Percentiles rank a stretch among this genome's conserved stretches.
Conservation (phyloP, 768 basidiomycete species). For the Tremella yokohamensis region DNA sequence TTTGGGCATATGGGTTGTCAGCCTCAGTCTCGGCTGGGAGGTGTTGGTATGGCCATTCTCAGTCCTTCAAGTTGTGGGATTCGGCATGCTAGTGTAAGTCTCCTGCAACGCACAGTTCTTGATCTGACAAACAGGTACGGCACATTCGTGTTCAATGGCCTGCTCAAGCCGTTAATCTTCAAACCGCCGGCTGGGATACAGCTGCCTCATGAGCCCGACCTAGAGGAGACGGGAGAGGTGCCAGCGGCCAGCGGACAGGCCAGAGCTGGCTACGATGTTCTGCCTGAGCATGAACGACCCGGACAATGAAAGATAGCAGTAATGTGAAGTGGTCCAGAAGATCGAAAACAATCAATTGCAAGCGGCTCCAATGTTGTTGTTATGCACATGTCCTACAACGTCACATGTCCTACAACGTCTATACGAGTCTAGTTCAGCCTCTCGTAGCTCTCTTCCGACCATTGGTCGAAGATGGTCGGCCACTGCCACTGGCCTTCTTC, state of each 20-base stretch:
- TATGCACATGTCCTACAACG: background rate
- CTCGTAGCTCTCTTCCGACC: background rate
- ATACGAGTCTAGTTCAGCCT: background rate
- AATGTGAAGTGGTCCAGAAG: too few relatives aligned
- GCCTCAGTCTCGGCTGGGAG: conserved; percentile 87
- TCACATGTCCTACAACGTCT: background rate
- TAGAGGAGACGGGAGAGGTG: conserved; percentile 78
- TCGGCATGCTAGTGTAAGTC: conserved; percentile 81
- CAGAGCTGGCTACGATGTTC: conserved; percentile 76
- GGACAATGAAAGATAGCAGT: too few relatives aligned
- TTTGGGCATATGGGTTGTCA: conserved; percentile 85
- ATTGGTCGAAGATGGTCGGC: background rate
- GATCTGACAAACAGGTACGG: conserved; percentile 62
- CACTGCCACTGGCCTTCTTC: background rate
- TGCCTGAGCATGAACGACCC: background rate
- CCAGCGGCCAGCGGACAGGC: conserved; percentile 68
- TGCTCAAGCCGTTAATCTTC: conserved; percentile 68
- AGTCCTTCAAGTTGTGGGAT: conserved; percentile 75
- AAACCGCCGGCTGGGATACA: conserved; percentile 54
- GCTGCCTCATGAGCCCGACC: conserved; percentile 61
- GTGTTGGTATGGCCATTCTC: conserved; percentile 74
- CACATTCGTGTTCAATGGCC: conserved; percentile 90
- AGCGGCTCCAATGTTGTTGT: background rate
- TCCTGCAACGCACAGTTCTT: background rate
- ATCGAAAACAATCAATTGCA: too few relatives aligned